Base-by-base conservation (phyloP, 75 land plant species). In the Pinus tabuliformis region DNA sequence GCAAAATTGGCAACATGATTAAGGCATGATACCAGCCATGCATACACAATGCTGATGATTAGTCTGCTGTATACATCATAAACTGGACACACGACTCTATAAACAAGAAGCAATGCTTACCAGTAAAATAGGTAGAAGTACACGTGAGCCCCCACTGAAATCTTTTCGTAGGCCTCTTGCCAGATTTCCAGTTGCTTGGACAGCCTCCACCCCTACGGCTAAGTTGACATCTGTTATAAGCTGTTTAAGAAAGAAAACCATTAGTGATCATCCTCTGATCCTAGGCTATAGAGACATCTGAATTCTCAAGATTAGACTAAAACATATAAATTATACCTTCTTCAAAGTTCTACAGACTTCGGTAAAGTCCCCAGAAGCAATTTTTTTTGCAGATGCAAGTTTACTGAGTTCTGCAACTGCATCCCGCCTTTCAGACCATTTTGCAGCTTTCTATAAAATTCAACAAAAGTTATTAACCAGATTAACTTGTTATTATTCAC, bases 401-500 rank as follows among this genome's bases (percentile, higher is more conserved):
- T 85, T 85, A 20, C 86, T 85, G 26, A 85, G 87, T 75, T 85
- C 87, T 28, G 87, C 87, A 59, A 85, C 87, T 57, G 87, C 87
- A 76, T 85, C 87, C 24, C 87, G 78, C 74, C 87, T 78, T 66
- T 85, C 87, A 70, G 87, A 85, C 87, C 87, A 85, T 62, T 85
- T 85, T 75, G 87, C 72, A 33, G 87, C 87, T 83, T 85, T 85
- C 86, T 85, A 72, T 42, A 82, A 57, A 77, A 33, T 64, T 73
- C 36, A 59, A 30, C 56, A 28, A 20, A 56, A 71, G 28, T 22
- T 17, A 57, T 28, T 75, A 66, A 73, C 17, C 73, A 57, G 30
- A 61, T 26, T 26, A 26, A 26, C 26, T 26, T 26, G 26, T 26
- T 26, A 26, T 26, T 26, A 26, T 26, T 37, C 68, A 16, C 36